phyloP scores from a whole-genome alignment of 2,329 filamentous ascomycete genomes.

The Bretziella fagacearum region DNA sequence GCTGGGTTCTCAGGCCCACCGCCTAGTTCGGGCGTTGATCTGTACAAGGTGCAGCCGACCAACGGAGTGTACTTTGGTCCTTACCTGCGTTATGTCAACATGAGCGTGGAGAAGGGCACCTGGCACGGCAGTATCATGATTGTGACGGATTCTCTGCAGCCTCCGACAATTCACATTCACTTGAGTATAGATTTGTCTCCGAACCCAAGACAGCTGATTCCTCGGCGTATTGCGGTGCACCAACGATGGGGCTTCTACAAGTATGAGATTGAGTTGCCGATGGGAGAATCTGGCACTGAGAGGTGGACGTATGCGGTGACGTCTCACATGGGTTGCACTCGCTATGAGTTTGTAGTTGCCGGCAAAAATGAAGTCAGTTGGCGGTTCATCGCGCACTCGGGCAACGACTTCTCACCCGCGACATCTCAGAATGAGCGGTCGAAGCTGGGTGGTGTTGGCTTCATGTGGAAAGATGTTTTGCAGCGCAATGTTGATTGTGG shows the following conservation, averaged over 20 bases:
- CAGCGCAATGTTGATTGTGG: constrained; percentile 95
- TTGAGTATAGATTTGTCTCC: constrained; percentile 79
- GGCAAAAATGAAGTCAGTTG: constrained; percentile 80
- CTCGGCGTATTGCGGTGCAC: constrained; percentile 70
- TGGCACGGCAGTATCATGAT: constrained; percentile 93
- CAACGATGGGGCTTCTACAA: constrained; percentile 93
- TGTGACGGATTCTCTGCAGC: constrained; percentile 77
- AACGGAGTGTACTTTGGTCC: constrained; percentile 98
- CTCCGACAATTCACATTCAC: constrained; percentile 91
- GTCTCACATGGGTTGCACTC: constrained; percentile 89
- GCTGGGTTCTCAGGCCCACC: constrained; percentile 82
- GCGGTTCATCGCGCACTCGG: constrained; percentile 91
- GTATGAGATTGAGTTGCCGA: constrained; percentile 77
- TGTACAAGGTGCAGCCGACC: constrained; percentile 84
- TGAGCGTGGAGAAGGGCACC: constrained; percentile 78
- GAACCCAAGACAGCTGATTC: constrained; percentile 73
- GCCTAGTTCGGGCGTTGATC: constrained; percentile 71
- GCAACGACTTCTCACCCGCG: constrained; percentile 83
- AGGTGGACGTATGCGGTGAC: constrained; percentile 98
- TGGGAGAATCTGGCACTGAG: constrained; percentile 64
- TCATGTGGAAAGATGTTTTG: constrained; percentile 98
- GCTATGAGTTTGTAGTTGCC: constrained; percentile 92
- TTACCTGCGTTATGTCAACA: constrained; percentile 88
- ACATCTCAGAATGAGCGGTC: constrained; percentile 74
- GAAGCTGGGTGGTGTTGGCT: constrained; percentile 71